Evolutionary conservation across 2,329 filamentous ascomycete species (phyloP).

Genomic region (Berkeleyomyces basicola): DNA sequence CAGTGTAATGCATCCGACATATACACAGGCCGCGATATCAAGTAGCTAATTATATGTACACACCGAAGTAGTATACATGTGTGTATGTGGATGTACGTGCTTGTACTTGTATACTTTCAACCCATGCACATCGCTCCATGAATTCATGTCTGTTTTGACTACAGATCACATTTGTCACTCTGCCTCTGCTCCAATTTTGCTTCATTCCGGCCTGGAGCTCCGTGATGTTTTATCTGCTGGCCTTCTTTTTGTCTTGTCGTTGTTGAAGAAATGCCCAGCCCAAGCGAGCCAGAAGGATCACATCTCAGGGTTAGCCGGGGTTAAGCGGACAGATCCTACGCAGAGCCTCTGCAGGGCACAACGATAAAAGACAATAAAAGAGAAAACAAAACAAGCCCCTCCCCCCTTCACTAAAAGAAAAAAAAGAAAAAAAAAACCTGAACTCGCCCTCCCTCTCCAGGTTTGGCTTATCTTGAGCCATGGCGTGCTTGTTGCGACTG

Average conservation of each 20-base stretch:
- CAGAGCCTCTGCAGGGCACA: background rate
- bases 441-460: background rate
- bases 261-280: background rate
- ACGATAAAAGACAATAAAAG: background rate
- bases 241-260: background rate
- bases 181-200: background rate
- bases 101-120: background rate
- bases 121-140: background rate
- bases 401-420: background rate
- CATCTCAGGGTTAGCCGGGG: background rate
- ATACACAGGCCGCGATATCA: background rate
- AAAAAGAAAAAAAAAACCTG: no score
- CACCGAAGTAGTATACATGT: background rate
- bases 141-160: no score
- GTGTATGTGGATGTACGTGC: background rate
- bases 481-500: background rate
- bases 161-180: background rate
- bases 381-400: background rate
- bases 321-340: background rate
- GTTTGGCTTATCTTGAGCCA: background rate
- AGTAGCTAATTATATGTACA: no score
- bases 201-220: background rate
- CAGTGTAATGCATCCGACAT: background rate
- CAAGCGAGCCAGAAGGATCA: background rate
- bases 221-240: background rate